Evolutionary conservation across 257 asterid genomes (phyloP).

Genomic region (Nicotiana noctiflora): DNA sequence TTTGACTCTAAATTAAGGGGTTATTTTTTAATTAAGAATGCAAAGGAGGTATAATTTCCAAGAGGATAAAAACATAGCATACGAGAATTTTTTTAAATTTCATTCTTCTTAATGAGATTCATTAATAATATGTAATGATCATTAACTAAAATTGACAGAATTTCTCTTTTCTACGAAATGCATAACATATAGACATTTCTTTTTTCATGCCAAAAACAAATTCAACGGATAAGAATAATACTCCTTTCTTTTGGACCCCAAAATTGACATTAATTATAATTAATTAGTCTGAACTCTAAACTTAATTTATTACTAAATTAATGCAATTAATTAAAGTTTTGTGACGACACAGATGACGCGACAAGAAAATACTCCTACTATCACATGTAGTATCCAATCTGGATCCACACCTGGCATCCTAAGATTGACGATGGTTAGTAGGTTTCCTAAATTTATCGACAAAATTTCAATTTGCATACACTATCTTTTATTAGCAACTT

Average conservation of each 20-base stretch:
- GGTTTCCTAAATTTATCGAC: not conserved
- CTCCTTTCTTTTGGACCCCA: not conserved
- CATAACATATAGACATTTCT: not conserved
- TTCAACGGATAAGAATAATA: not conserved
- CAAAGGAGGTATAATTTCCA: too few species aligned
- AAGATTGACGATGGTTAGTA: not conserved
- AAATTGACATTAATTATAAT: not conserved
- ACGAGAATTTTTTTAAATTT: too few species aligned
- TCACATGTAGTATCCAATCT: not conserved
- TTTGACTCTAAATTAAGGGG: too few species aligned
- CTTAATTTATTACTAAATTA: not conserved
- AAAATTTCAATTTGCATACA: not conserved
- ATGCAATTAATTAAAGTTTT: not conserved
- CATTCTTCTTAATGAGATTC: too few species aligned
- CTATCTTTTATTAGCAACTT: too few species aligned
- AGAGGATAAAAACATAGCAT: too few species aligned
- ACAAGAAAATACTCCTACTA: not conserved
- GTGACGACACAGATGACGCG: not conserved
- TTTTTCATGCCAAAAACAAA: not conserved
- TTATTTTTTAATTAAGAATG: too few species aligned
- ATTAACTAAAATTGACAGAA: not conserved
- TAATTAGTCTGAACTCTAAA: not conserved
- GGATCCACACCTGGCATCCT: not conserved
- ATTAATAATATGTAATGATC: too few species aligned
- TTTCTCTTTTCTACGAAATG: not conserved